Evolutionary conservation across 2,329 filamentous ascomycete species (phyloP).

Genomic region (Diaporthe helianthi): DNA sequence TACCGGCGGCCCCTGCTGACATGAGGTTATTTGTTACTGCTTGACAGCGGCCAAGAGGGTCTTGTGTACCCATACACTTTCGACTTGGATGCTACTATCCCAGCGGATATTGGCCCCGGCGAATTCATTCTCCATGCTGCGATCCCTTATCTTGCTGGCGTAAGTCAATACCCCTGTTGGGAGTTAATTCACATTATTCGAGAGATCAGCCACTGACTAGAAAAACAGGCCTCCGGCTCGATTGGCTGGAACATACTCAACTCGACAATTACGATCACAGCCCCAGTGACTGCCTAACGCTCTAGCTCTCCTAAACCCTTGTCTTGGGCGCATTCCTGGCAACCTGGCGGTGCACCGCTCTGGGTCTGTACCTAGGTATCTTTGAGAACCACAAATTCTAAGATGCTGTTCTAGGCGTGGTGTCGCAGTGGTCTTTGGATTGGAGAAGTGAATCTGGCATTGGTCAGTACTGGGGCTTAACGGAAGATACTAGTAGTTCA

Average conservation of each 20-base stretch:
- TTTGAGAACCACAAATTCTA: no score
- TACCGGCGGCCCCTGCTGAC: not conserved
- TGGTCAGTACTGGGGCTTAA: not conserved
- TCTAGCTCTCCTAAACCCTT: no score
- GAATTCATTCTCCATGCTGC: conserved; percentile 29
- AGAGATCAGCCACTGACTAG: not conserved
- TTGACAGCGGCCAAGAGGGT: conserved; percentile 28
- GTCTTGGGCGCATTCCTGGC: no score
- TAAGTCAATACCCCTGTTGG: not conserved
- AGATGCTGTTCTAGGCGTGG: not conserved
- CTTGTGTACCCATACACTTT: conserved; percentile 29
- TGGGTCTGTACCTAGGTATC: no score
- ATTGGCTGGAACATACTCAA: conserved; percentile 11
- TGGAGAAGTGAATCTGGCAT: not conserved
- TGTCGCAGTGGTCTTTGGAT: not conserved
- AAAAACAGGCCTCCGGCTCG: conserved; percentile 19
- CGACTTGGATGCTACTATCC: conserved; percentile 6
- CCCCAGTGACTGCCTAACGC: no score
- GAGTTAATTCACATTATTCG: no score
- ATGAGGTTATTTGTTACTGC: not conserved
- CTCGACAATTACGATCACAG: conserved; percentile 27
- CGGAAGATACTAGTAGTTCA: no score
- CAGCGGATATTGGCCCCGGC: conserved; percentile 7
- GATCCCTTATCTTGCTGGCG: conserved; percentile 25
- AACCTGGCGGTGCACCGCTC: no score